These are phyloP conservation scores for Phaffomyces opuntiae DNA, from an alignment of 805 yeast genomes.

Conservation along the genomic window DNA sequence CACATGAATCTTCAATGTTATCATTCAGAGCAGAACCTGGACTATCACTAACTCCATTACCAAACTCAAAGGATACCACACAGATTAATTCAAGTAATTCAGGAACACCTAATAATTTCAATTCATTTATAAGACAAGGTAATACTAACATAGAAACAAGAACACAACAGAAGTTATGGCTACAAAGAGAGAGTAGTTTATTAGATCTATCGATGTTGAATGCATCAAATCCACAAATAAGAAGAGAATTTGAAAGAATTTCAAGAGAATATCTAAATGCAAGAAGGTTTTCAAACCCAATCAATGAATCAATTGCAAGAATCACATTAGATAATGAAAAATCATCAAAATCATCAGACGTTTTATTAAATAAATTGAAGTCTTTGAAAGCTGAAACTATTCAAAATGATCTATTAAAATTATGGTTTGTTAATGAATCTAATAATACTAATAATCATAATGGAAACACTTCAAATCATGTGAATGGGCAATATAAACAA, in stretches of 20 bases:
- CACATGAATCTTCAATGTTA: slow-evolving; percentile 16
- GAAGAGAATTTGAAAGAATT: slow-evolving; percentile 73
- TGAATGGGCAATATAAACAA: slow-evolving; percentile 5
- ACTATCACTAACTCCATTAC: slow-evolving; percentile 20
- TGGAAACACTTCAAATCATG: no score
- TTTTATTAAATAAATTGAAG: slow-evolving; percentile 3
- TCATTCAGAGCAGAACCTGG: slow-evolving; percentile 20
- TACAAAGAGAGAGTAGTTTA: slow-evolving; percentile 69
- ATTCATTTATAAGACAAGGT: slow-evolving; percentile 33
- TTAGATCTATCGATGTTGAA: slow-evolving; percentile 38
- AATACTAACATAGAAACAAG: slow-evolving; percentile 47
- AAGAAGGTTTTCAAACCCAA: slow-evolving; percentile 63
- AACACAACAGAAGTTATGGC: slow-evolving; percentile 80
- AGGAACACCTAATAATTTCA: slow-evolving; percentile 30
- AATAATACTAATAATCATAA: slow-evolving; percentile 7
- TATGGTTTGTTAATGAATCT: slow-evolving; percentile 20
- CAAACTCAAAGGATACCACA: slow-evolving; percentile 10
- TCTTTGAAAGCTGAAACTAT: slow-evolving; percentile 10
- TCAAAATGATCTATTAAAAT: slow-evolving; percentile 17
- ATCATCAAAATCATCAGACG: not conserved
- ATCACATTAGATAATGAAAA: slow-evolving; percentile 21
- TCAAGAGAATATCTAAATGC: slow-evolving; percentile 69
- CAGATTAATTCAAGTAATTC: slow-evolving; percentile 7
- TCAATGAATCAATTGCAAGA: slow-evolving; percentile 55
- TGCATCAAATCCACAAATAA: slow-evolving; percentile 35